phyloP scores from a whole-genome alignment of 2,329 filamentous ascomycete genomes.

The Geoglossum cookeanum region DNA sequence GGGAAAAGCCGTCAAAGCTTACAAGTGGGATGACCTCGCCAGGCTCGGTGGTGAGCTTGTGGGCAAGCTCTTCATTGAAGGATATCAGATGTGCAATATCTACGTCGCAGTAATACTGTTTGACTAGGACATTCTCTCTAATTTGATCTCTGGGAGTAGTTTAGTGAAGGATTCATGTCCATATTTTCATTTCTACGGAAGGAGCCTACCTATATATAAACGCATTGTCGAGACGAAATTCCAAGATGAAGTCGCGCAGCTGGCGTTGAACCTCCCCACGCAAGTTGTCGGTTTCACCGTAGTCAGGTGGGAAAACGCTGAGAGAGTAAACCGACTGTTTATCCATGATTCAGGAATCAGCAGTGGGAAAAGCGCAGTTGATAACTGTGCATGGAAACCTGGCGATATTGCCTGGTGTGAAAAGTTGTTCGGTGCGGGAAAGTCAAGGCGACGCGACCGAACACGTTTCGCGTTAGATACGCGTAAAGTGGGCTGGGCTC shows the following conservation, averaged over 20 bases:
- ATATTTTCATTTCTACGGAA: background rate
- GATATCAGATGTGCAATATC: slow-evolving; percentile 91
- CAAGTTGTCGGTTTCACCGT: slow-evolving; percentile 47
- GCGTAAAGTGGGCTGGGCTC: slow-evolving; percentile 8
- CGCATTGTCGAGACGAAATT: slow-evolving; percentile 82
- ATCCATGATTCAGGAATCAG: slow-evolving; percentile 43
- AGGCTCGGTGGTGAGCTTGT: slow-evolving; percentile 74
- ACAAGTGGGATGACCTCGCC: slow-evolving; percentile 84
- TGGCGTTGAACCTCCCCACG: slow-evolving; percentile 55
- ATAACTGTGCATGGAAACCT: background rate
- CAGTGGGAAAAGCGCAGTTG: background rate
- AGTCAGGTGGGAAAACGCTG: slow-evolving; percentile 55
- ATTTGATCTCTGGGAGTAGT: slow-evolving; percentile 58
- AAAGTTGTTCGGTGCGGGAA: slow-evolving; percentile 5
- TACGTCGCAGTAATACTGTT: slow-evolving; percentile 90
- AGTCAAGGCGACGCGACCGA: slow-evolving; percentile 3
- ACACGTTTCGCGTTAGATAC: slow-evolving; percentile 2
- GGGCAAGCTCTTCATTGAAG: slow-evolving; percentile 87
- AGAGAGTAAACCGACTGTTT: slow-evolving; percentile 71
- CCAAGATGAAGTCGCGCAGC: slow-evolving; percentile 78
- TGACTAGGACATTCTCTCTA: slow-evolving; percentile 80
- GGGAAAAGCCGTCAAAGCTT: slow-evolving; percentile 16
- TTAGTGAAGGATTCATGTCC: background rate
- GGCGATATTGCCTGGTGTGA: background rate
- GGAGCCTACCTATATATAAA: slow-evolving; percentile 74